These are phyloP conservation scores for Anaeromyces robustus DNA, from an alignment of 192 early-diverging fungal species.

Conservation along the genomic window DNA sequence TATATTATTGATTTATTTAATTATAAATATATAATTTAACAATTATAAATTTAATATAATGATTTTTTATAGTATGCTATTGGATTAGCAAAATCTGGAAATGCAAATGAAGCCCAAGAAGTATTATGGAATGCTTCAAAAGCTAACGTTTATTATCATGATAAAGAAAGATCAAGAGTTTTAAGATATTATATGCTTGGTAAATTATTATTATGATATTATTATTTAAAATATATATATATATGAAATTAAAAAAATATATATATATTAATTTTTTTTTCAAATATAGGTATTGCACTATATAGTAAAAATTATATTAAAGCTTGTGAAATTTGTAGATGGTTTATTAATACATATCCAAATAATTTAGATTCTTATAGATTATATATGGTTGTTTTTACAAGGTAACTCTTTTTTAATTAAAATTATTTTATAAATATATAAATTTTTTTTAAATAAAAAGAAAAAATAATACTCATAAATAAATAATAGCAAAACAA, in stretches of 20 bases:
- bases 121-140: conserved; percentile 32
- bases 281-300: conserved; percentile 14
- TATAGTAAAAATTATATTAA: conserved; percentile 5
- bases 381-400: conserved; percentile 10
- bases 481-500: too few species aligned
- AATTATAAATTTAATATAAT: too few species aligned
- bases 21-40: too few species aligned
- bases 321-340: conserved; percentile 16
- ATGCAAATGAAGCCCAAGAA: conserved; percentile 33
- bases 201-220: conserved; percentile 12
- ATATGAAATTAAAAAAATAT: too few species aligned
- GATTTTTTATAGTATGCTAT: conserved; percentile 26
- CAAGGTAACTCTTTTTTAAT: conserved; percentile 12
- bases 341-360: conserved; percentile 17
- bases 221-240: neutral
- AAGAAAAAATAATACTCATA: too few species aligned
- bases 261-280: neutral
- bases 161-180: conserved; percentile 13
- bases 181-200: conserved; percentile 40
- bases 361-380: conserved; percentile 10
- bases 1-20: too few species aligned
- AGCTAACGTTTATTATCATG: conserved; percentile 44
- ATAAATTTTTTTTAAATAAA: too few species aligned
- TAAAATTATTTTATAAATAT: too few species aligned
- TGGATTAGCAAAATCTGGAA: conserved; percentile 24